Evolutionary conservation across 192 early-diverging fungal genomes (phyloP), one percentile per base, ranked within the genome.

Genomic region (Coemansia sp.): DNA sequence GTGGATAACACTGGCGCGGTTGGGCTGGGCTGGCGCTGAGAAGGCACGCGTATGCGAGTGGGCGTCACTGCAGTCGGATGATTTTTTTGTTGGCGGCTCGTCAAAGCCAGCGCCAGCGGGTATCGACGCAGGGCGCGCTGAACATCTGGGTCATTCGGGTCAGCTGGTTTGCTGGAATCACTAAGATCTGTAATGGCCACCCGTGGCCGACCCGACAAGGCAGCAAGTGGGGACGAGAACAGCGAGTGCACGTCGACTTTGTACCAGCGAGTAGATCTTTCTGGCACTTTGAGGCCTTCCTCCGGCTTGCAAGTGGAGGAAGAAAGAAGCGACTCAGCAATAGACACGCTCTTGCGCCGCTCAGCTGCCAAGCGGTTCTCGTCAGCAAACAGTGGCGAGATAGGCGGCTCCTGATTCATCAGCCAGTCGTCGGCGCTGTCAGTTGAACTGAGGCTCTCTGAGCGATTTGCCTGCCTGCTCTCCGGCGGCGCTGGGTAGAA

Each of bases 361-460:
- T 46, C 43, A 16, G 28, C 49, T 14, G 66, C 58, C 57, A 47
- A 10, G 4, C 33, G 61, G 49, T 72, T 49, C 63, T 80, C 75
- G 6, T 59, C 70, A 3, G 69, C 66, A 62, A 80, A 80, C 4
- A 80, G 59, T 33, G 78, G 78, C 55, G 78, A 80, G 42, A 69
- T 47, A 21, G 78, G 78, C 26, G 78, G 78, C 60, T 75, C 66
- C 63, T 80, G 78, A 60, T 71, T 68, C 11, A 62, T 53, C 58
- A 80, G 69, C 78, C 78, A 80, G 40, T 80, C 78, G 17, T 66
- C 50, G 30, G 59, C 39, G 32, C 39, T 47, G 32, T 19, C 46
- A 7, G n/a, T 30, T 10, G 33, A 60, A 5, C 63, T 63, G 17
- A 59, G 38, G 58, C 64, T 70, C 49, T 30, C 73, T 62, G 28